These are phyloP conservation scores for Taphrina flavorubra DNA, from an alignment of 1,139 yeast genomes.

Conservation along the genomic window DNA sequence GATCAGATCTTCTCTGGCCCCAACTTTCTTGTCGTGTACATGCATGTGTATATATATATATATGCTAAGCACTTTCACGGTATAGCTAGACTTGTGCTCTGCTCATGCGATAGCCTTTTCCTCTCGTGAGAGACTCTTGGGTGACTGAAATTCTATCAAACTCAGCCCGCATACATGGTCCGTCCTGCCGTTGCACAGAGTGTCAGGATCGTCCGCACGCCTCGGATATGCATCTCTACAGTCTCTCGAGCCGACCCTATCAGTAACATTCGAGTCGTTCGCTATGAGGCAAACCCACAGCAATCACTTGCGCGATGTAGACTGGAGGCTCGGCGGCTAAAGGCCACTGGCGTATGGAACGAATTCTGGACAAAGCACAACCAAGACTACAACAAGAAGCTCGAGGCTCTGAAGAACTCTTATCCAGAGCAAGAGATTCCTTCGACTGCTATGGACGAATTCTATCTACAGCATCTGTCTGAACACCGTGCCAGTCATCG, in stretches of 20 bases:
- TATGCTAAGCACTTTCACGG: too few relatives aligned
- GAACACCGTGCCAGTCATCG: conserved; percentile 23
- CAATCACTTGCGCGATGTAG: conserved; percentile 27
- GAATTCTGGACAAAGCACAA: conserved; percentile 34
- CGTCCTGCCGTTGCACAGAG: not conserved
- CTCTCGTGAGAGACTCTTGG: too few relatives aligned
- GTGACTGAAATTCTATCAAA: too few relatives aligned
- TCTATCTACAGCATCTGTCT: conserved; percentile 23
- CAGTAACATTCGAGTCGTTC: conserved; percentile 25
- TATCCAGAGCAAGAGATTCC: conserved; percentile 23
- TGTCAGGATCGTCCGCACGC: not conserved
- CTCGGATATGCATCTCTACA: conserved; percentile 17
- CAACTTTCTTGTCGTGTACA: too few relatives aligned
- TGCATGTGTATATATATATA: too few relatives aligned
- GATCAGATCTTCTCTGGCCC: too few relatives aligned
- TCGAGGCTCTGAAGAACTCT: conserved; percentile 15
- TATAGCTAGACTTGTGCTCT: too few relatives aligned
- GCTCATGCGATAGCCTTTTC: too few relatives aligned
- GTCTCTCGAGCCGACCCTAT: conserved; percentile 19
- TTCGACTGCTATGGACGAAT: conserved; percentile 13
- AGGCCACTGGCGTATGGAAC: conserved; percentile 24
- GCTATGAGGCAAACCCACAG: conserved; percentile 19
- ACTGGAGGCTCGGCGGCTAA: conserved; percentile 25
- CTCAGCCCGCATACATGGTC: not conserved
- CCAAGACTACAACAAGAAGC: conserved; percentile 21